Percentiles rank a stretch among this genome's conserved stretches.
These are phyloP conservation scores for Aspergillus sp. DNA, from an alignment of 2,329 filamentous ascomycete genomes.

Conservation along the genomic window DNA sequence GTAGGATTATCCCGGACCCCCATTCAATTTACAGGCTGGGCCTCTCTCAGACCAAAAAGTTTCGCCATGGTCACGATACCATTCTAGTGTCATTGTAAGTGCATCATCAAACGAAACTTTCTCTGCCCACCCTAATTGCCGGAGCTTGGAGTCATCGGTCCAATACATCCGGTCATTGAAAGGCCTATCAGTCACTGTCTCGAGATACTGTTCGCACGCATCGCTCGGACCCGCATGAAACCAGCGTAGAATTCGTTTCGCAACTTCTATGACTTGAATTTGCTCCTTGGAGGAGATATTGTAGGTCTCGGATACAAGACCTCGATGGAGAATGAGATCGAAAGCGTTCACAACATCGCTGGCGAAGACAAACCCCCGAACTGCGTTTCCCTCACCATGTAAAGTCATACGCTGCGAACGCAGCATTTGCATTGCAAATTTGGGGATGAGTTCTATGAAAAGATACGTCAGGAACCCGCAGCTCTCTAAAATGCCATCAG, in stretches of 20 bases:
- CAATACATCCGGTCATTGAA: slow-evolving; percentile 77
- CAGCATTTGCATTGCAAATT: slow-evolving; percentile 75
- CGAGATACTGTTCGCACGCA: slow-evolving; percentile 63
- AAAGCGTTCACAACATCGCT: slow-evolving; percentile 79
- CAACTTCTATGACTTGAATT: slow-evolving; percentile 75
- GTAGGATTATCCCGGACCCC: not conserved
- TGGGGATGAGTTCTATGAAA: slow-evolving; percentile 71
- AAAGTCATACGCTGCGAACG: slow-evolving; percentile 68
- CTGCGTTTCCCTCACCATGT: slow-evolving; percentile 75
- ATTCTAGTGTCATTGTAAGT: slow-evolving; percentile 60
- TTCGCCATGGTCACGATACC: not conserved
- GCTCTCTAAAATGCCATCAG: not conserved
- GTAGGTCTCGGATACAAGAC: slow-evolving; percentile 73
- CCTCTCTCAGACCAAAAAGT: not conserved
- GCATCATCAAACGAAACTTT: slow-evolving; percentile 67
- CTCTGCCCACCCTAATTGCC: slow-evolving; percentile 69
- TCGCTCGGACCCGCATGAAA: slow-evolving; percentile 63
- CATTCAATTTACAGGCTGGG: not conserved
- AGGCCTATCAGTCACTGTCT: slow-evolving; percentile 74
- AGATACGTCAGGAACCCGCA: not conserved
- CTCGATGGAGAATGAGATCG: slow-evolving; percentile 80
- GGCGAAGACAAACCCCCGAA: slow-evolving; percentile 74
- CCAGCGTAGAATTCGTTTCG: slow-evolving; percentile 58
- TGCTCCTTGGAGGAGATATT: slow-evolving; percentile 80
- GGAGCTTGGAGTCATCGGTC: slow-evolving; percentile 69